Percentiles rank a stretch among this genome's conserved stretches.
phyloP scores from a whole-genome alignment of 2,329 filamentous ascomycete genomes.

The Pseudogymnoascus verrucosus region DNA sequence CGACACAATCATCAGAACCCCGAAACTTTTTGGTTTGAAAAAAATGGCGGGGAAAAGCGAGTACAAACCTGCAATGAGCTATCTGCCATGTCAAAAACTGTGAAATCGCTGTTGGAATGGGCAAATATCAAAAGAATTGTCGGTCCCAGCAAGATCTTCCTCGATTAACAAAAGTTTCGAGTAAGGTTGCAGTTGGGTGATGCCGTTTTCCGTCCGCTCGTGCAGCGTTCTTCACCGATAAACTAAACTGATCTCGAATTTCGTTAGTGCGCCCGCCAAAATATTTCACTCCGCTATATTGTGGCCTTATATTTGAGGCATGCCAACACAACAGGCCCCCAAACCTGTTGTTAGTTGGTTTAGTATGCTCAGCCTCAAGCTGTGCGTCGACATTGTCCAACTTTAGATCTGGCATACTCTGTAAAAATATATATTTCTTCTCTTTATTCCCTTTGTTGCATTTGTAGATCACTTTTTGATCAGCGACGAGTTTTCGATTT shows the following conservation, averaged over 20 bases:
- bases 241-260: constrained; percentile 10
- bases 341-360: neutral
- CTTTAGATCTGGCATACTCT: neutral
- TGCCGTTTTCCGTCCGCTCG: constrained; percentile 1
- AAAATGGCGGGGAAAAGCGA: constrained; percentile 19
- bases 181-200: constrained; percentile 2
- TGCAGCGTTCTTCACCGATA: constrained; percentile 4
- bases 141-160: neutral
- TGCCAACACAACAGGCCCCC: neutral
- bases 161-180: neutral
- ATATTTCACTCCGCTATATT: neutral
- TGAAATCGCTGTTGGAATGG: constrained; percentile 6
- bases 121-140: neutral
- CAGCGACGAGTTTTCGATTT: neutral
- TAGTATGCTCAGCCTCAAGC: neutral
- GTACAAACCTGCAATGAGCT: constrained; percentile 25
- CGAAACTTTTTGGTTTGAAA: constrained; percentile 4
- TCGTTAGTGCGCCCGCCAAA: constrained; percentile 7
- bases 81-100: constrained; percentile 24
- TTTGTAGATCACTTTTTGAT: neutral
- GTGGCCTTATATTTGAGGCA: neutral
- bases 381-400: neutral
- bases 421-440: neutral
- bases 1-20: constrained; percentile 11
- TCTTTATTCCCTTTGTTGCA: neutral